phyloP scores from a whole-genome alignment of 768 basidiomycete genomes.

The Agrocybe chaxingu region DNA sequence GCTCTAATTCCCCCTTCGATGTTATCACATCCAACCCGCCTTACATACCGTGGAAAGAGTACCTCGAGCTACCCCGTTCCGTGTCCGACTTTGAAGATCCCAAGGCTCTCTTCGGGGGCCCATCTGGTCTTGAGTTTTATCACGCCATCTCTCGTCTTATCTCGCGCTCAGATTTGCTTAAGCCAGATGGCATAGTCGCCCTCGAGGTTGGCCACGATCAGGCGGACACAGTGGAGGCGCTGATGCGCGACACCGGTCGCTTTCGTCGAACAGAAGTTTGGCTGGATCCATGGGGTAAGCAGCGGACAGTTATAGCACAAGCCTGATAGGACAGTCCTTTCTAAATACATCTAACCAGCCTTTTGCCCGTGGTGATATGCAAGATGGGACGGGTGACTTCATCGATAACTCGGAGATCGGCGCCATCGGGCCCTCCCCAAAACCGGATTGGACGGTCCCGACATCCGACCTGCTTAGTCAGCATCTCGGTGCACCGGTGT shows the following conservation, averaged over 20 bases:
- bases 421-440: too few relatives aligned
- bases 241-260: conserved; percentile 48
- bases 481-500: too few relatives aligned
- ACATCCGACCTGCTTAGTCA: too few relatives aligned
- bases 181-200: conserved; percentile 53
- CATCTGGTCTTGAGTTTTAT: conserved; percentile 61
- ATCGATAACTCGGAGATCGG: neutral
- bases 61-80: conserved; percentile 56
- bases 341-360: neutral
- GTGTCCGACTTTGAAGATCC: conserved; percentile 82
- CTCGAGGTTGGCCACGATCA: conserved; percentile 81
- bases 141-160: conserved; percentile 65
- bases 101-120: conserved; percentile 77
- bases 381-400: conserved; percentile 4
- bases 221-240: conserved; percentile 54
- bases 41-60: conserved; percentile 74
- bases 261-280: conserved; percentile 61
- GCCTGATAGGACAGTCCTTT: conserved; percentile 25
- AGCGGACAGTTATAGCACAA: conserved; percentile 66
- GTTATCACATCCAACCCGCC: conserved; percentile 84
- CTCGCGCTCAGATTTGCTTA: conserved; percentile 47
- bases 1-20: conserved; percentile 56
- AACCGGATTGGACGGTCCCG: too few relatives aligned
- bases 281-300: conserved; percentile 76
- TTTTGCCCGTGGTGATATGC: conserved; percentile 10